Evolutionary conservation across 176 grass and related monocot genomes (phyloP), one percentile per base, ranked within the genome.

Genomic region (Rhipidocladum racemiflorum): DNA sequence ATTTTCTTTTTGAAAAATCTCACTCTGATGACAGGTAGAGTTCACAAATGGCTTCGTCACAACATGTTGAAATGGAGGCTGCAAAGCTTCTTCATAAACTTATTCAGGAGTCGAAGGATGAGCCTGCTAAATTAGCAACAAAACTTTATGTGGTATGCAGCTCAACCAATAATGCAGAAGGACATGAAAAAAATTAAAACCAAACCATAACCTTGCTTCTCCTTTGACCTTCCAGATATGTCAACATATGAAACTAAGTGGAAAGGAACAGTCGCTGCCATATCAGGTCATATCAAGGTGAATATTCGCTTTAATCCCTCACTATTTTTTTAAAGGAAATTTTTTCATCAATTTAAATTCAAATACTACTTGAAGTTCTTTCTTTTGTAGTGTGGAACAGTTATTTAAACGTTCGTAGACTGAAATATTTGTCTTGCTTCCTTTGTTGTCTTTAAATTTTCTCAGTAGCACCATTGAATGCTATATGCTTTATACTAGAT

Each of bases 281-380:
- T 99, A 91, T 90, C 96, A 99, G 54, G 96, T 99, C 73, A 99
- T 99, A 89, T 99, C 96, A 29, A 99, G 91, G 96, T 93, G 73
- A 79, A 30, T 73, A 27, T 78, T 27, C 17, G 29, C 68, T 79
- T 69, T 75, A 44, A 28, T 81, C 72, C 72, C 42, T 76, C 46
- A 43, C 7, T 67, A 53, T 76, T 3, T 81, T 65, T 73, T 44
- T 27, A 15, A 67, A 60, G 20, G 50, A 27, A 25, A 36, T 61
- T 20, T 38, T 72, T 3, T 48, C 25, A 68, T 30, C 74, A 32
- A 65, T 21, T 36, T 48, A 40, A 36, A 38, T 84, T 68, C 20
- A 72, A 80, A 42, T 30, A 21, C 29, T 30, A 13, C 34, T 42
- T 65, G 30, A 59, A 57, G 6, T 64, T 78, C 51, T 67, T 61